Conservation (phyloP, 1,284 basidiomycete species). For the Marasmius oreades region DNA sequence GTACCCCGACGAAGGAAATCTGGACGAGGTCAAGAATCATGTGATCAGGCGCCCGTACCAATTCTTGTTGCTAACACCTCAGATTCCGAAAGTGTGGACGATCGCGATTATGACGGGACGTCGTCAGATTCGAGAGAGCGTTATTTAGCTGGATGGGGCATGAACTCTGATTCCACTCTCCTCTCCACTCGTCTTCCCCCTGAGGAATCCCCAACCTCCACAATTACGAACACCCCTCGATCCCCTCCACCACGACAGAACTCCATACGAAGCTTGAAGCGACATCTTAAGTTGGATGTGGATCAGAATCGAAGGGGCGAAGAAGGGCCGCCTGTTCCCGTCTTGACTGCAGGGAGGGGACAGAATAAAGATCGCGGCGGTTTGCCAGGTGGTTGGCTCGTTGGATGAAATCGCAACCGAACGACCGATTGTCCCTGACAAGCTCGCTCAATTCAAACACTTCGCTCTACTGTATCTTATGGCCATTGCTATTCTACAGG, state of each 20-base stretch:
- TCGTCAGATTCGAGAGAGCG: background rate
- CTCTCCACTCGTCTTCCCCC: background rate
- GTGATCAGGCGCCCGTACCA: background rate
- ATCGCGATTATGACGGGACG: background rate
- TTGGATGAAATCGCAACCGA: background rate
- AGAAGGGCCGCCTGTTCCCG: background rate
- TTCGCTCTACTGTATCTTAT: too few species aligned
- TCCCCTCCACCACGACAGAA: background rate
- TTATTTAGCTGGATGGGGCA: background rate
- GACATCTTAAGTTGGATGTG: background rate
- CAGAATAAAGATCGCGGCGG: background rate
- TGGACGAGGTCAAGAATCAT: background rate
- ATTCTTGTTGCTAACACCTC: background rate
- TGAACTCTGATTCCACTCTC: background rate
- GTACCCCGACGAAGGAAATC: background rate
- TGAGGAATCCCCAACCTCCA: background rate
- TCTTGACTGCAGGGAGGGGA: background rate
- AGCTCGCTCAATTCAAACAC: too few species aligned
- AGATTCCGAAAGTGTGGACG: background rate
- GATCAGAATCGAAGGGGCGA: background rate
- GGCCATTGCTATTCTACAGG: too few species aligned
- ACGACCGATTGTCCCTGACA: too few species aligned
- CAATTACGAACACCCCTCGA: background rate
- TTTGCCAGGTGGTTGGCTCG: background rate
- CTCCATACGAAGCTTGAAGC: background rate